These are phyloP conservation scores for Xerocomus cyaneibrunnescens DNA, from an alignment of 1,284 basidiomycete species.

Conservation along the genomic window DNA sequence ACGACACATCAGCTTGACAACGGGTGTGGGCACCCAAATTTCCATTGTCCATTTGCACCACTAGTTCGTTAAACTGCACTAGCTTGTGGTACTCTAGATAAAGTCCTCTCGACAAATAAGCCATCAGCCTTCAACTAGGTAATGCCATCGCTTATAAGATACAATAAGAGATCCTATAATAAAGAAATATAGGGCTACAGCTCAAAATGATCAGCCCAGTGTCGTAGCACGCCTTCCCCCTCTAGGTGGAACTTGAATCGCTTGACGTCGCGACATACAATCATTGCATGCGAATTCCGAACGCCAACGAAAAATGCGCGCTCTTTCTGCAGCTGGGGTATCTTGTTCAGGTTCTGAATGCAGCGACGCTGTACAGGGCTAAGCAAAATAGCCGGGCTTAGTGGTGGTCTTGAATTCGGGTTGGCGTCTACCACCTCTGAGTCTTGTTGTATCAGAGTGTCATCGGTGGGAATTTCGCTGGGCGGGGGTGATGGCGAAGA, in stretches of 20 bases:
- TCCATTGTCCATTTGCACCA: too few species aligned
- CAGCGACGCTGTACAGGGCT: constrained; percentile 54
- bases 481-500: neutral
- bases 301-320: constrained; percentile 58
- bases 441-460: neutral
- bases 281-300: constrained; percentile 65
- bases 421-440: constrained; percentile 10
- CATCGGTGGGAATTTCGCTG: neutral
- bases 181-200: constrained; percentile 23
- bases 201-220: constrained; percentile 70
- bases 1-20: too few species aligned
- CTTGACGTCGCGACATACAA: constrained; percentile 65
- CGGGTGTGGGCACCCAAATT: too few species aligned
- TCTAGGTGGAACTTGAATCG: constrained; percentile 53
- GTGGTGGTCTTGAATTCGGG: constrained; percentile 11
- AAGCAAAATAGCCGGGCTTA: constrained; percentile 47
- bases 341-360: constrained; percentile 54
- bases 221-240: constrained; percentile 63
- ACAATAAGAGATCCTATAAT: neutral
- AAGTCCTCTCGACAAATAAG: too few species aligned
- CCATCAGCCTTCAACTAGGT: too few species aligned
- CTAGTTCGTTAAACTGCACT: too few species aligned
- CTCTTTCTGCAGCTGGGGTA: constrained; percentile 68
- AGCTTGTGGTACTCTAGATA: too few species aligned
- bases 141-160: too few species aligned